Evolutionary conservation across 441 rosid species (phyloP), one percentile per base, ranked within the genome.

Genomic region (Macaranga tanarius): DNA sequence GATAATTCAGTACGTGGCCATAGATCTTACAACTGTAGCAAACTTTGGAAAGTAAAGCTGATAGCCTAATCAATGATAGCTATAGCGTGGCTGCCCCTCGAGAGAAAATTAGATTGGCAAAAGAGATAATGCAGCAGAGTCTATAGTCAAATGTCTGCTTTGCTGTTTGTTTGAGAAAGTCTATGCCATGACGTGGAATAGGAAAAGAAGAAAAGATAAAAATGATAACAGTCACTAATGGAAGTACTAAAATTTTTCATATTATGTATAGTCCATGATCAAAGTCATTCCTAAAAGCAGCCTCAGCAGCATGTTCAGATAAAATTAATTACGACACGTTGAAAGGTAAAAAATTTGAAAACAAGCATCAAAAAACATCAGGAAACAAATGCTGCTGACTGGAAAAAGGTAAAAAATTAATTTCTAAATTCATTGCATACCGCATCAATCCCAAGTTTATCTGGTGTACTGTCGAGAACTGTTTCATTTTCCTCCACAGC

Each of bases 401-500:
- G 26, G 62, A 23, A 13, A 45, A 12, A 12, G 2, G 0, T 34
- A 6, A 8, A 45, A 25, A 22, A 64, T 20, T 40, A 40, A 40
- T 42, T 63, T 47, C 20, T 10, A 25, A 65, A 31, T 50, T 51
- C 44, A 67, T 5, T 47, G 17, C 84, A 22, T 84, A 88, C 89
- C 86, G 69, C 81, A 64, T 86, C 79, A 61, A 88, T 86, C 81
- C 86, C 85, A 61, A 86, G 79, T 75, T 81, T 81, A 60, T 88
- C 89, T 19, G 90, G 87, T 34, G 86, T 80, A 72, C 79, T 84
- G 45, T 70, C 68, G 11, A 86, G 85, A 77, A 87, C 87, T 47
- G 91, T 89, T 66, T 77, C 88, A 74, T 89, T 89, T 79, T 87
- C 89, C 86, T 84, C 88, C 75, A 89, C 89, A 17, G 83, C 73